A percentile compares a stretch with the other conserved stretches of the same genome.
Conservation (phyloP, 2,329 filamentous ascomycete species). For the Nothophoma quercina region DNA sequence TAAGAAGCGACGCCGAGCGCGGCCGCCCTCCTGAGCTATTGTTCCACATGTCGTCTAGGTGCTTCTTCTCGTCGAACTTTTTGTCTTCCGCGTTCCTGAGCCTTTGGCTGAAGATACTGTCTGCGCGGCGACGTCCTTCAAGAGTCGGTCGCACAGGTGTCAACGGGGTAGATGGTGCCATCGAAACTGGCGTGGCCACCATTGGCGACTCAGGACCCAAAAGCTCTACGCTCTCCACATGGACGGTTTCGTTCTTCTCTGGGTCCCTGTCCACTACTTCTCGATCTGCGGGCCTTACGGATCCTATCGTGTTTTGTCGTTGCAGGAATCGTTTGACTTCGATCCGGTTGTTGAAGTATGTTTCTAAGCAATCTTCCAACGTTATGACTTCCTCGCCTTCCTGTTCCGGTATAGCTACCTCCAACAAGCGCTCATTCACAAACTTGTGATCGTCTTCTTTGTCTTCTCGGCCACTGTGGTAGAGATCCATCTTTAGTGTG, state of each 20-base stretch:
- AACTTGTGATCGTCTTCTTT: slow-evolving; percentile 92
- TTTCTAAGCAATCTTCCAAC: slow-evolving; percentile 89
- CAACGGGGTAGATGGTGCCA: slow-evolving; percentile 35
- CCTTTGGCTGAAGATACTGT: slow-evolving; percentile 60
- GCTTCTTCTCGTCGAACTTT: slow-evolving; percentile 59
- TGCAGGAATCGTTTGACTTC: slow-evolving; percentile 82
- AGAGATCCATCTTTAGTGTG: slow-evolving; percentile 92
- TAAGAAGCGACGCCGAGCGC: slow-evolving; percentile 52
- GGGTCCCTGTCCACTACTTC: slow-evolving; percentile 38
- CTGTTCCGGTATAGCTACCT: slow-evolving; percentile 85
- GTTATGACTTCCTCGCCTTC: slow-evolving; percentile 73
- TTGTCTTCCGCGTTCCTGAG: slow-evolving; percentile 58
- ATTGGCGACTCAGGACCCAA: slow-evolving; percentile 43
- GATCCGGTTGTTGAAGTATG: slow-evolving; percentile 93
- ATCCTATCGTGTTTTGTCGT: slow-evolving; percentile 65
- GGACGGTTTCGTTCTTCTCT: slow-evolving; percentile 49
- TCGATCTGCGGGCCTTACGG: slow-evolving; percentile 48
- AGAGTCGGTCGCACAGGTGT: slow-evolving; percentile 36
- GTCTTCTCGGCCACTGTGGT: slow-evolving; percentile 85
- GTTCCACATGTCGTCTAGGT: slow-evolving; percentile 49
- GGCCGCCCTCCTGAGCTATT: slow-evolving; percentile 43
- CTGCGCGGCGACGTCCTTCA: slow-evolving; percentile 51
- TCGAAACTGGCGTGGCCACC: slow-evolving; percentile 41
- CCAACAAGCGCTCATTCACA: slow-evolving; percentile 87
- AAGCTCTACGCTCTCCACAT: slow-evolving; percentile 56